A percentile compares a stretch with the other conserved stretches of the same genome.
These are phyloP conservation scores for Arthrocladium fulminans DNA, from an alignment of 2,329 filamentous ascomycete species.

Conservation along the genomic window DNA sequence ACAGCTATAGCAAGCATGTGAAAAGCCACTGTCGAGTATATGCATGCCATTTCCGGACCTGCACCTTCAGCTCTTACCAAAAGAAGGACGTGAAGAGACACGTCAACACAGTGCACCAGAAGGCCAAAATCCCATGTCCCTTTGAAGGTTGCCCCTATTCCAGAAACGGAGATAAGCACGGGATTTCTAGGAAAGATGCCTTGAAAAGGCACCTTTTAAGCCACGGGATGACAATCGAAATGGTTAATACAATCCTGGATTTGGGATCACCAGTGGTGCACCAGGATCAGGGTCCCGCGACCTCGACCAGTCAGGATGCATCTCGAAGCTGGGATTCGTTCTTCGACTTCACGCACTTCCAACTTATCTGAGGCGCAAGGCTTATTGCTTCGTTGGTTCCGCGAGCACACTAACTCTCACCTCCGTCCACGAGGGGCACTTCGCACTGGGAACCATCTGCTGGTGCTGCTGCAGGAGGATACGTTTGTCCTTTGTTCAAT, in stretches of 20 bases:
- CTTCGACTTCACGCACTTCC: too few relatives aligned
- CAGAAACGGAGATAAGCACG: neutral
- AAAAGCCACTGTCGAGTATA: neutral
- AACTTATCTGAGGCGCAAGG: too few relatives aligned
- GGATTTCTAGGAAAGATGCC: constrained; percentile 6
- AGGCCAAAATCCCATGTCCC: constrained; percentile 6
- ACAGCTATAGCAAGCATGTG: constrained; percentile 2
- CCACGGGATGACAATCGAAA: neutral
- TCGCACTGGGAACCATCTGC: too few relatives aligned
- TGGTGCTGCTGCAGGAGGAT: too few relatives aligned
- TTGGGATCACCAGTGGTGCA: neutral
- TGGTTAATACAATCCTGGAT: neutral
- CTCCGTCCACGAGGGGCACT: too few relatives aligned
- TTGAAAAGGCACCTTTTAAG: constrained; percentile 1
- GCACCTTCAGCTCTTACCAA: constrained; percentile 4
- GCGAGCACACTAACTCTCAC: too few relatives aligned
- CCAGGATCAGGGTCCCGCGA: neutral
- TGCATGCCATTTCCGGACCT: neutral
- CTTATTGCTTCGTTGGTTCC: too few relatives aligned
- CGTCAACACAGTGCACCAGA: neutral
- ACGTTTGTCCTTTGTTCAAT: too few relatives aligned
- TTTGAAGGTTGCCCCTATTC: constrained; percentile 4
- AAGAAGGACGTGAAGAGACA: constrained; percentile 6
- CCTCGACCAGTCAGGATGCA: neutral
- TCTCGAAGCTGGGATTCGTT: too few relatives aligned